Percentiles rank a stretch among this genome's conserved stretches.
Evolutionary conservation across 768 basidiomycete genomes (phyloP).

Genomic region (Lanmaoa rubissima): DNA sequence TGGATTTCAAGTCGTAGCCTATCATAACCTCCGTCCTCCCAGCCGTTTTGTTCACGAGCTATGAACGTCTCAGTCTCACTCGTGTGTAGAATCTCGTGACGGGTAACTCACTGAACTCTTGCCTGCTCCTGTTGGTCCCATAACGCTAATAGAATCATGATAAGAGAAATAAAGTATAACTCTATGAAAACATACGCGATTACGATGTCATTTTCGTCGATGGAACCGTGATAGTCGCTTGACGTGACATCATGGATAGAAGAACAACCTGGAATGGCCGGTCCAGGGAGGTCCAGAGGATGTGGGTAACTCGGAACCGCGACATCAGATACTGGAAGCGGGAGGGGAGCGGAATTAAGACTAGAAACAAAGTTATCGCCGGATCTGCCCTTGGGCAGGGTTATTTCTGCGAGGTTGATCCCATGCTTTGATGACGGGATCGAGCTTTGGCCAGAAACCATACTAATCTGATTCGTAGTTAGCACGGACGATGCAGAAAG

Average conservation of each 20-base stretch:
- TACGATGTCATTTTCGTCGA: slow-evolving; percentile 12
- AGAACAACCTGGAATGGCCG: neutral
- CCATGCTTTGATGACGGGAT: neutral
- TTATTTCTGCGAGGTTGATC: neutral
- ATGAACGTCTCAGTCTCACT: neutral
- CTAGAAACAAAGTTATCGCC: neutral
- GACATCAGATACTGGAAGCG: neutral
- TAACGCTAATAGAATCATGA: slow-evolving; percentile 5
- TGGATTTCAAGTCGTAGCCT: slow-evolving; percentile 3
- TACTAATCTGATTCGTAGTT: too few species aligned
- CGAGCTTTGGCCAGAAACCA: too few species aligned
- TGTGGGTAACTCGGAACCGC: neutral
- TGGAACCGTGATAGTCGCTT: neutral
- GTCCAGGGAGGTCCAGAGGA: neutral
- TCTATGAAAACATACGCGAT: slow-evolving; percentile 13
- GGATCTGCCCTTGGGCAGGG: neutral
- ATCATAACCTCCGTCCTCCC: neutral
- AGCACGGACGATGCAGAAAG: too few species aligned
- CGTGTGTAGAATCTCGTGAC: neutral
- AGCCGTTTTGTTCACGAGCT: slow-evolving; percentile 16
- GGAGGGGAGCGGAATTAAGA: neutral
- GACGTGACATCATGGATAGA: neutral
- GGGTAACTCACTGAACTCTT: slow-evolving; percentile 20
- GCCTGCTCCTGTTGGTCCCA: slow-evolving; percentile 15
- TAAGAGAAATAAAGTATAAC: neutral